Evolutionary conservation across 2,329 filamentous ascomycete species (phyloP), one percentile per base, ranked within the genome.

Genomic region (Thelonectria olida): DNA sequence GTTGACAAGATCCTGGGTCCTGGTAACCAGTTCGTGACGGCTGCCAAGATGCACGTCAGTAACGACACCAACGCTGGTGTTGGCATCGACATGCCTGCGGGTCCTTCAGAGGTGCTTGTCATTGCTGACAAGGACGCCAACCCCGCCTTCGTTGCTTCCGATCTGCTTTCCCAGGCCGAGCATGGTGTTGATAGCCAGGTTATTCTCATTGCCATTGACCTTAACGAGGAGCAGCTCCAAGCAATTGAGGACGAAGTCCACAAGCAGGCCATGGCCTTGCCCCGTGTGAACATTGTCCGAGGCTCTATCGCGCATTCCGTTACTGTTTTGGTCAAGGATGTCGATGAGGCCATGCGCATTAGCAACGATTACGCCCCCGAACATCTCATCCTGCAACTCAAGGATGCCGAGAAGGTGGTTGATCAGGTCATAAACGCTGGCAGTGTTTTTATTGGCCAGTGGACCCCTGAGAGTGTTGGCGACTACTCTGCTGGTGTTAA

Each of bases 401-500:
- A 90, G 66, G 84, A 97, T 66, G 91, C 96, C 7, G 88, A 91
- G 70, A 82, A 85, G 60, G 84, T 90, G 3, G 90, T 97, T 1
- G 88, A 92, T 34, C 80, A 90, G 75, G 93, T 99, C 22, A 87
- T 93, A 80, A 97, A 99, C 71, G 96, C 96, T 2, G 96, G 96
- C 17, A 97, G 93, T 75, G 94, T 99, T 7, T 99, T 99, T 75
- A 90, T 98, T 66, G 96, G 96, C 9, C 85, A 91, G 67, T 99
- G 96, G 96, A 98, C 96, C 0, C 96, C 96, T 6, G 96, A 99
- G 80, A 97, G 92, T 76, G 96, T 99, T 3, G 96, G 96, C 45
- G 96, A 99, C 77, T 99, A 99, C 81, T 97, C 93, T 65, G 96
- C 96, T 54, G 96, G 96, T 73, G 96, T 99, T 41, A 99, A 99